Evolutionary conservation across 495 filamentous ascomycete genomes (phyloP).

Genomic region (Hypoxylon lenormandii): DNA sequence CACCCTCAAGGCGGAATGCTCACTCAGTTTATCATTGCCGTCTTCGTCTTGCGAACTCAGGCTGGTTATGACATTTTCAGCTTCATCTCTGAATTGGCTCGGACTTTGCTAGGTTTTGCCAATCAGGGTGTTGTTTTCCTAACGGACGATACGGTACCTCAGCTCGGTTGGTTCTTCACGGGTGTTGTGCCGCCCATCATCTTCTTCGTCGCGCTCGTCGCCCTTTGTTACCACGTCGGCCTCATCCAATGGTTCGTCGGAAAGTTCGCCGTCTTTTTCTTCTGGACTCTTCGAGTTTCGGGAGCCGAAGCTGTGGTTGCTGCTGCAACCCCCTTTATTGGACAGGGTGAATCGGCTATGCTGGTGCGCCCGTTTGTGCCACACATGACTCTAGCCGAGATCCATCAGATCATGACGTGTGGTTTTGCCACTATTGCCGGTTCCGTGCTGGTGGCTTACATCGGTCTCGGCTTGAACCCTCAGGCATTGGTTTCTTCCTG

Average conservation of each 20-base stretch:
- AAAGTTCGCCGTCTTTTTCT: constrained; percentile 90
- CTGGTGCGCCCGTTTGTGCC: constrained; percentile 86
- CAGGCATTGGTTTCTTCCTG: constrained; percentile 90
- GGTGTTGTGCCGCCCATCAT: constrained; percentile 84
- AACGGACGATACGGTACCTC: constrained; percentile 62
- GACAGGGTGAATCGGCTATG: constrained; percentile 93
- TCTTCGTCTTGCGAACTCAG: constrained; percentile 84
- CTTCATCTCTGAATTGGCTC: constrained; percentile 79
- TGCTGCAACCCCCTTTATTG: constrained; percentile 93
- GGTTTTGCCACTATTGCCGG: constrained; percentile 74
- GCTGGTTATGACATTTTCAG: constrained; percentile 88
- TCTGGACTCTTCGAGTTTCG: constrained; percentile 89
- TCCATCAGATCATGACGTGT: constrained; percentile 91
- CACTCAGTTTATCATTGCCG: constrained; percentile 83
- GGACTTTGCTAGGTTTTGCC: constrained; percentile 77
- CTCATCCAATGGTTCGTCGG: constrained; percentile 86
- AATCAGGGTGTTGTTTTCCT: constrained; percentile 77
- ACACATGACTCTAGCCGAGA: constrained; percentile 82
- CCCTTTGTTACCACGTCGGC: constrained; percentile 81
- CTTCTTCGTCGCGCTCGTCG: constrained; percentile 90
- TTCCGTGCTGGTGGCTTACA: constrained; percentile 82
- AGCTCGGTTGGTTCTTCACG: constrained; percentile 73
- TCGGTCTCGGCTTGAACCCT: constrained; percentile 80
- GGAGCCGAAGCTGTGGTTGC: constrained; percentile 92
- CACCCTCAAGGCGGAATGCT: constrained; percentile 73